Base-by-base conservation (phyloP, 1,139 yeast species). In the Zhuliangozyma blackwelliae region DNA sequence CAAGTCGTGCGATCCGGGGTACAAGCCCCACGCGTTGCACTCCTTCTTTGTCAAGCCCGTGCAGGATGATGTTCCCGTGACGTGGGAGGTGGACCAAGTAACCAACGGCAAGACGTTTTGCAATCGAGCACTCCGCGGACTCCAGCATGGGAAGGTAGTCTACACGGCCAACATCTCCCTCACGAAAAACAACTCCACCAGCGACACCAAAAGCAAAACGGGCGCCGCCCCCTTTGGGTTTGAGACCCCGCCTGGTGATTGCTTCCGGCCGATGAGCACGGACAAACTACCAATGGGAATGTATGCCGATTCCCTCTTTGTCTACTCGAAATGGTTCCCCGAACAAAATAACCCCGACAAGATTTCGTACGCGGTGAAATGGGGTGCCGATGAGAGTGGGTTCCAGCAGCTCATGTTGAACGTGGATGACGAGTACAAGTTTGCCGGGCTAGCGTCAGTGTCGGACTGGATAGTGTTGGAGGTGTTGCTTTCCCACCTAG, bases 381-480 rank as follows among this genome's bases (percentile, higher is more conserved):
- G 68, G 48, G 69, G 67, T 38, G 64, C 59, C 12, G 52, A 49
- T 10, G 52, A 53, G 33, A 34, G 33, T 7, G 39, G 43, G 5
- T 36, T 33, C 22, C 31, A 49, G 34, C 38, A 45, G 40, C 40
- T 43, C 33, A 31, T 45, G 25, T 23, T 22, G 1, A 43, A 43
- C 16, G 30, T 39, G 10, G 41, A 39, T 9, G 28, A 36, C 5
- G 46, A 41, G 9, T 76, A 65, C 51, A 72, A 78, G 43, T 79
- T 74, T 51, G 78, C 74, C 21, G 86, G 84, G 0, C 53, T 83
- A 35, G 81, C 82, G 1, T 75, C 76, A 36, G 61, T 82, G 21
- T 71, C 84, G 0, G 92, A 84, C 55, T 69, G 80, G 11, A 68
- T 74, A 40, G 67, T 79, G 41, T 57, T 82, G 38, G 74, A 79